Conservation (phyloP, 768 basidiomycete genomes). For the Termitomyces sp. region DNA sequence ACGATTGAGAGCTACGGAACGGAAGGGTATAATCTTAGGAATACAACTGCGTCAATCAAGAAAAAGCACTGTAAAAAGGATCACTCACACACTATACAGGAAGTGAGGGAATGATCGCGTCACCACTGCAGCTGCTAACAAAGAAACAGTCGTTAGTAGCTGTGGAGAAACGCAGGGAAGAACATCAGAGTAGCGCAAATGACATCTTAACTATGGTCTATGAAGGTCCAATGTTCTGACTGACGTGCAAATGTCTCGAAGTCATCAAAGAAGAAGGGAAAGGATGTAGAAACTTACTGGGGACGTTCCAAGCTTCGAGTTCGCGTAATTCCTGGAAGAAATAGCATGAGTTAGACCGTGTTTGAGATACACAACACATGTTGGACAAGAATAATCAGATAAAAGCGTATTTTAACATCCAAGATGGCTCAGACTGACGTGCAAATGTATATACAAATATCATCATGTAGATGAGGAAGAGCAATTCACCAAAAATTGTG, state of each 20-base stretch:
- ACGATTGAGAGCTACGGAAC: background rate
- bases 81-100: background rate
- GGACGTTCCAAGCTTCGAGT: background rate
- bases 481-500: background rate
- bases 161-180: background rate
- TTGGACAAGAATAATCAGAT: slow-evolving; percentile 14
- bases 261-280: slow-evolving; percentile 33
- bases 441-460: slow-evolving; percentile 30
- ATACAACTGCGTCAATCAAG: background rate
- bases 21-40: background rate
- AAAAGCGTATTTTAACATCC: slow-evolving; percentile 15
- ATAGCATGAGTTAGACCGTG: background rate
- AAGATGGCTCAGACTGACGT: slow-evolving; percentile 40
- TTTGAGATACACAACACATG: background rate
- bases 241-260: slow-evolving; percentile 60
- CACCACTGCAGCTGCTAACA: background rate
- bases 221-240: slow-evolving; percentile 37
- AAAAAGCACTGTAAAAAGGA: background rate
- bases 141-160: slow-evolving; percentile 3
- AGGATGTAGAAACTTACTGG: background rate
- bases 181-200: slow-evolving; percentile 40
- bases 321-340: background rate
- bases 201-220: slow-evolving; percentile 32
- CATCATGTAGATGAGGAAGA: slow-evolving; percentile 4
- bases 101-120: background rate